A percentile compares a stretch with the other conserved stretches of the same genome.
These are phyloP conservation scores for Hypoxylon sp. DNA, from an alignment of 2,329 filamentous ascomycete genomes.

Conservation along the genomic window DNA sequence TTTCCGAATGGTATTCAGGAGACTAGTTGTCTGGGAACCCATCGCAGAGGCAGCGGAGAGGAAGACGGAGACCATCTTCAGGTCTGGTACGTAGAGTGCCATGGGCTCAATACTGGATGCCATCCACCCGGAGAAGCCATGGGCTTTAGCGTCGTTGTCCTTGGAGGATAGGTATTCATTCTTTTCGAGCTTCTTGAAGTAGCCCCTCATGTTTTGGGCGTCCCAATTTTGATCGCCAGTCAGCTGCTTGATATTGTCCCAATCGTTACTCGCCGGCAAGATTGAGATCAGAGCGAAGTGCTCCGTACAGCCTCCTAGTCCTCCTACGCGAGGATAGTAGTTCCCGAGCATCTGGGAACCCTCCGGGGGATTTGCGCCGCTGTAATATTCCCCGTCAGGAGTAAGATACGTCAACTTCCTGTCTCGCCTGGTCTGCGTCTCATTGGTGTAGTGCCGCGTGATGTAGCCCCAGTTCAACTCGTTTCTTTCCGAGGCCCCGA, in stretches of 20 bases:
- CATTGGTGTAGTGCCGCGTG: constrained; percentile 70
- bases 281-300: constrained; percentile 51
- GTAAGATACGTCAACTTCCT: constrained; percentile 70
- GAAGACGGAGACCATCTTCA: constrained; percentile 65
- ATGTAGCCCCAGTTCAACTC: constrained; percentile 73
- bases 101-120: constrained; percentile 52
- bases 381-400: constrained; percentile 63
- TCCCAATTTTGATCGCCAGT: constrained; percentile 49
- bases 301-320: constrained; percentile 54
- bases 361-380: constrained; percentile 64
- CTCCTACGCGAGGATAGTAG: constrained; percentile 69
- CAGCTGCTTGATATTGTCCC: constrained; percentile 56
- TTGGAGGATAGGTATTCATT: constrained; percentile 49
- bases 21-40: constrained; percentile 53
- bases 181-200: constrained; percentile 48
- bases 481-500: constrained; percentile 66
- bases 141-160: constrained; percentile 54
- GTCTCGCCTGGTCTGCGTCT: constrained; percentile 65
- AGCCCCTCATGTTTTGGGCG: constrained; percentile 45
- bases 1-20: constrained; percentile 50
- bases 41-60: constrained; percentile 65
- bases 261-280: constrained; percentile 60
- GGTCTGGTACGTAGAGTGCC: constrained; percentile 63
- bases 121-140: constrained; percentile 47
- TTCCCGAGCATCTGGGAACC: constrained; percentile 66